These are phyloP conservation scores for Ceratonia siliqua DNA, from an alignment of 306 rosid genomes.

Conservation along the genomic window DNA sequence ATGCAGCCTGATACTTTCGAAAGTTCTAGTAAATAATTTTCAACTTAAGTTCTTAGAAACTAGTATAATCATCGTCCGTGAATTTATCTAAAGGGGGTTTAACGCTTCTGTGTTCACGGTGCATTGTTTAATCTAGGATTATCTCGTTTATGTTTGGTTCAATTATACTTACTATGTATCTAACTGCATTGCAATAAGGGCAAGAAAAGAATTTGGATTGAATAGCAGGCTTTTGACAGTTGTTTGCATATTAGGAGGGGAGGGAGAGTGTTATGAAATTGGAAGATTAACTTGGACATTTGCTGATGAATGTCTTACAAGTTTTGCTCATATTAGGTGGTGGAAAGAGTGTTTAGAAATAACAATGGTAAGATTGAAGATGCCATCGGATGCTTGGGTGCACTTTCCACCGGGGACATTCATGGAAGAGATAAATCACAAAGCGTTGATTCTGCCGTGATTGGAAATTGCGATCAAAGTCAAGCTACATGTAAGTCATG, in stretches of 20 bases:
- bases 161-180: neutral
- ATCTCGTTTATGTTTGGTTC: neutral
- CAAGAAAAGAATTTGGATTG: neutral
- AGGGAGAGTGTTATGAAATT: neutral
- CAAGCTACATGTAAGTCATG: constrained; percentile 30
- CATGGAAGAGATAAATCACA: constrained; percentile 23
- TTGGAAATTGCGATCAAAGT: constrained; percentile 30
- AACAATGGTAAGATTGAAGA: constrained; percentile 34
- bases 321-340: constrained; percentile 21
- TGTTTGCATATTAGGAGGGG: neutral
- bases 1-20: neutral
- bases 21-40: neutral
- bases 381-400: constrained; percentile 32
- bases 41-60: neutral
- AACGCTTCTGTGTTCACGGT: neutral
- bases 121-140: neutral
- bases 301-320: neutral
- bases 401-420: constrained; percentile 23
- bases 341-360: constrained; percentile 36
- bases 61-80: neutral
- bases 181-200: neutral
- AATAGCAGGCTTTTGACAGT: neutral
- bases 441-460: constrained; percentile 2
- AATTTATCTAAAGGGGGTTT: neutral
- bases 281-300: neutral